phyloP scores from a whole-genome alignment of 208 protist species.

The Leishmania gerbilli region DNA sequence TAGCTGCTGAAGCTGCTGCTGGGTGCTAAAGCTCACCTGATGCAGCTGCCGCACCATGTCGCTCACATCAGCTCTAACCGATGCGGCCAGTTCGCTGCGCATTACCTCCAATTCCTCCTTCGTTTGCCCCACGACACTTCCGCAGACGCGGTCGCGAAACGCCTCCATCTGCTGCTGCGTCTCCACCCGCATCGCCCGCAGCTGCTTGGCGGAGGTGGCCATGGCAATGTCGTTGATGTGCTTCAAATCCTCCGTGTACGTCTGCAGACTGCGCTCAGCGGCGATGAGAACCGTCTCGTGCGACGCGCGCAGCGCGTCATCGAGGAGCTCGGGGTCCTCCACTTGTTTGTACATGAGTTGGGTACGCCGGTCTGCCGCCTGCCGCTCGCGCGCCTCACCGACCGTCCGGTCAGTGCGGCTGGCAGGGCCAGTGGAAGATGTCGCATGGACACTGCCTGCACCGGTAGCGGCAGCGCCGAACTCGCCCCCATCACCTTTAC shows the following conservation, averaged over 20 bases:
- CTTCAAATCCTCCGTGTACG: constrained; percentile 63
- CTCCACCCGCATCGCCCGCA: constrained; percentile 46
- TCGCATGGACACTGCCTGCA: background rate
- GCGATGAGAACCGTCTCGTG: constrained; percentile 52
- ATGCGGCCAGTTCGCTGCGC: constrained; percentile 41
- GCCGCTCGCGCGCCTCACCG: constrained; percentile 16
- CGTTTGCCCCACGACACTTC: constrained; percentile 41
- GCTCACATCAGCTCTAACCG: constrained; percentile 38
- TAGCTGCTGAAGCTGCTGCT: constrained; percentile 40
- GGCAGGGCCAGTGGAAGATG: background rate
- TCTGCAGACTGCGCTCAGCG: constrained; percentile 61
- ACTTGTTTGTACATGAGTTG: constrained; percentile 30
- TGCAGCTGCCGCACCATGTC: constrained; percentile 49
- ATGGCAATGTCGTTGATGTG: constrained; percentile 64
- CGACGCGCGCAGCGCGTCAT: constrained; percentile 38
- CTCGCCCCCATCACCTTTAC: background rate
- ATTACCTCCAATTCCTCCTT: constrained; percentile 54
- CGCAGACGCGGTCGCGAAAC: constrained; percentile 50
- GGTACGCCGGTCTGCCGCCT: constrained; percentile 25
- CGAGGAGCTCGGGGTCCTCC: constrained; percentile 29
- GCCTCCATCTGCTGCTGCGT: constrained; percentile 49
- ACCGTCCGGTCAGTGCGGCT: background rate
- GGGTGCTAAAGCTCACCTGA: constrained; percentile 31
- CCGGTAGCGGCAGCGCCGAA: background rate
- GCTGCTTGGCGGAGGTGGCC: constrained; percentile 60